Evolutionary conservation across 176 grass and related monocot genomes (phyloP).

Genomic region (Oryza australiensis): DNA sequence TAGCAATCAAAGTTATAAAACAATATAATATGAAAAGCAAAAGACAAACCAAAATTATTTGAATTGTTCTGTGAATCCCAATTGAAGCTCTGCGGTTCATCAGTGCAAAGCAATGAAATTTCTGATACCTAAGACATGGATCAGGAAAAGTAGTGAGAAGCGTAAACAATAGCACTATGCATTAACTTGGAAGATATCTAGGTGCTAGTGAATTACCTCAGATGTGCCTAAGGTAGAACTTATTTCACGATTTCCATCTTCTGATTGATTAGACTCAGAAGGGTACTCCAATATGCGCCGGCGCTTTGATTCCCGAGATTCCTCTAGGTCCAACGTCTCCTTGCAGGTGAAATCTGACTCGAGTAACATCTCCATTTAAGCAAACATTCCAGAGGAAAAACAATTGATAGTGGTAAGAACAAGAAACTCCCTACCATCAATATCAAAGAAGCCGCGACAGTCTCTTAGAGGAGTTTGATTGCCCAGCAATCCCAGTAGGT

Average conservation of each 20-base stretch:
- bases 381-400: conserved; percentile 4
- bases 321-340: conserved; percentile 46
- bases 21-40: not conserved
- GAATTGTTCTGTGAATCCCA: conserved; percentile 26
- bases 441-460: conserved; percentile 39
- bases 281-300: too few species aligned
- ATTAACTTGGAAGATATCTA: conserved; percentile 1
- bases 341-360: conserved; percentile 47
- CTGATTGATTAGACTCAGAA: conserved; percentile 8
- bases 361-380: not conserved
- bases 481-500: conserved; percentile 42
- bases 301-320: conserved; percentile 41
- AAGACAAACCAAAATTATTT: conserved; percentile 41
- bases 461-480: conserved; percentile 61
- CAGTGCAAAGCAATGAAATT: conserved; percentile 45
- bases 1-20: not conserved
- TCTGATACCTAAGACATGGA: conserved; percentile 41
- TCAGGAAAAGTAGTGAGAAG: conserved; percentile 11
- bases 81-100: conserved; percentile 39
- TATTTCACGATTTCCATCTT: conserved; percentile 18
- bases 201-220: conserved; percentile 32
- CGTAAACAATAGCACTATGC: not conserved
- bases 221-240: conserved; percentile 31
- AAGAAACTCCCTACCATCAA: conserved; percentile 33
- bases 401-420: not conserved